Evolutionary conservation across 2,329 filamentous ascomycete genomes (phyloP), one percentile per base, ranked within the genome.

Genomic region (Ophiocordyceps robertsii): DNA sequence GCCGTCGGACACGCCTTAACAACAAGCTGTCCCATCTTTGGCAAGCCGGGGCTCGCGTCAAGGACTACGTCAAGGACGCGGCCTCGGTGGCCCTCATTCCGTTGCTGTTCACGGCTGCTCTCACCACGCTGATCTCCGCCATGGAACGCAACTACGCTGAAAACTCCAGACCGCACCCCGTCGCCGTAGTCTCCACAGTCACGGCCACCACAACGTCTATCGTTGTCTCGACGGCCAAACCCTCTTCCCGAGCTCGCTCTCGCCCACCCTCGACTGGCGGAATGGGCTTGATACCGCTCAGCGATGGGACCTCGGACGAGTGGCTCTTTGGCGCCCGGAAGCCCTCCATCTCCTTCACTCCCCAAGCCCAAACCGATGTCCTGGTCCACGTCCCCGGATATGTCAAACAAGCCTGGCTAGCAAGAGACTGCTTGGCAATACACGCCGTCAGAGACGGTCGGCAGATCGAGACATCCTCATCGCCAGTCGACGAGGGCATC

Each of bases 351-450:
- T 56, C 53, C 3, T 55, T 58, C 32, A 49, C 52, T 41, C 39
- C 56, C 40, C 45, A 55, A 39, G 64, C 68, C 44, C 61, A 64
- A 42, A 67, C 69, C 43, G 67, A 74, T 45, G 68, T 80, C 29
- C 54, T 77, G 40, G 65, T 80, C 40, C 69, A 66, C 40, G 69
- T 80, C 12, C 68, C 73, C 3, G 59, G 63, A 32, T 39, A 60
- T 55, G 38, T 70, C 63, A 51, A 78, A 70, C 56, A 66, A 65
- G 37, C 61, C 24, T 80, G 75, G 74, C 63, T 77, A 38, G 63
- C 68, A 4, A 74, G 69, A 51, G 68, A 73, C 29, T 75, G 75
- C 29, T 67, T 80, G 46, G 63, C 67, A 41, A 67, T 80, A 41
- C 68, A 72, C 21, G 71, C 77, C 21, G 69, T 66, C 35, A 69